phyloP scores from a whole-genome alignment of 1,284 basidiomycete genomes.

The Coriolopsis trogii region DNA sequence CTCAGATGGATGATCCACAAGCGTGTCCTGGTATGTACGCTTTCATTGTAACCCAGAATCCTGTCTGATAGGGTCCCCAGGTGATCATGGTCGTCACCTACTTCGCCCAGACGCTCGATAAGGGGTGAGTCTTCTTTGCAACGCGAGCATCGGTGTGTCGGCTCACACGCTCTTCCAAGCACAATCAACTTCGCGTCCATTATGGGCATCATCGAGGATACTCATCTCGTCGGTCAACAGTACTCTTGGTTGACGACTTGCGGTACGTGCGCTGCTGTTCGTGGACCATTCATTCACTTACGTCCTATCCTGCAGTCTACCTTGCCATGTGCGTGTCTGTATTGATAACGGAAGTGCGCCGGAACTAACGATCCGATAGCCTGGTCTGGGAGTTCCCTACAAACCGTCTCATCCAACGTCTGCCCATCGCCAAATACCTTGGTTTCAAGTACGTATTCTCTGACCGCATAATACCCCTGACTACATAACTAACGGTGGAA shows the following conservation, averaged over 20 bases:
- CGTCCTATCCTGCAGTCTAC: neutral
- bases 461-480: neutral
- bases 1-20: constrained; percentile 54
- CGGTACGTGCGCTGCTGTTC: constrained; percentile 31
- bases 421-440: constrained; percentile 52
- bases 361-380: constrained; percentile 23
- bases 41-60: too few relatives aligned
- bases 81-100: constrained; percentile 58
- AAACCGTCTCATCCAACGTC: constrained; percentile 48
- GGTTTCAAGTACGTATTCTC: constrained; percentile 42
- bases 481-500: constrained; percentile 25
- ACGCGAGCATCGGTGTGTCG: neutral
- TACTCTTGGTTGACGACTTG: constrained; percentile 56
- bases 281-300: neutral
- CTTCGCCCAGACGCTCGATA: constrained; percentile 54
- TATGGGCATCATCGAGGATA: constrained; percentile 54
- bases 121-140: constrained; percentile 38
- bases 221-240: constrained; percentile 49
- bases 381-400: constrained; percentile 53
- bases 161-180: constrained; percentile 23
- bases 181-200: constrained; percentile 59
- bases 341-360: fast-evolving
- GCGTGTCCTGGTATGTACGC: constrained; percentile 41
- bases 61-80: neutral
- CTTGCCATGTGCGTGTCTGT: constrained; percentile 2